Evolutionary conservation across 2,329 filamentous ascomycete genomes (phyloP), one percentile per base, ranked within the genome.

Genomic region (Drechmeria coniospora): DNA sequence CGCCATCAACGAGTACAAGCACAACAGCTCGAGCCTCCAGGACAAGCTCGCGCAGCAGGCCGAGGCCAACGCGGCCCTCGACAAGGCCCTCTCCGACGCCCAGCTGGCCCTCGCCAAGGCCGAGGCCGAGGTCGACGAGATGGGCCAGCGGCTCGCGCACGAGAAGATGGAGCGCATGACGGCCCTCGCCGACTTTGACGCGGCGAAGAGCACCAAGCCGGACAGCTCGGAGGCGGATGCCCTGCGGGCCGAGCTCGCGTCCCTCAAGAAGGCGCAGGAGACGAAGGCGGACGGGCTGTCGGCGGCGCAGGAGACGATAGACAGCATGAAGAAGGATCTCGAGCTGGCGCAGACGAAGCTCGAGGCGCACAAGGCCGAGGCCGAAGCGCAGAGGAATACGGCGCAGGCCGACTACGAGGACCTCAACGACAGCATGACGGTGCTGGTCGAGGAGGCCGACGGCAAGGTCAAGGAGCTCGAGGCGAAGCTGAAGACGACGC

Each of bases 131-230:
- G 45, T 57, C 18, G 56, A 60, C 36, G 54, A 60, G 15, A 46
- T 72, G 35, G 58, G 60, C 30, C 61, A 63, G 39, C 57, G 65
- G 39, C 61, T 74, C 23, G 68, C 65, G 2, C 56, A 63, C 26
- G 65, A 67, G 37, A 73, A 73, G 56, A 69, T 72, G 54, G 63
- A 64, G 30, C 68, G 68, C 34, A 64, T 68, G 33, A 65, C 63
- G 31, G 61, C 68, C 8, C 59, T 68, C 46, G 69, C 70, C 13
- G 69, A 73, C 27, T 57, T 76, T 11, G 72, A 77, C 34, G 67
- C 67, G 6, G 49, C 56, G 24, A 64, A 59, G 51, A 71, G 56
- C 41, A 58, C 57, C 39, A 72, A 64, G 46, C 54, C 64, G 6
- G 68, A 74, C 42, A 70, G 61, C 2, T 55, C 60, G 0, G 69